A percentile compares a stretch with the other conserved stretches of the same genome.
Evolutionary conservation across 495 filamentous ascomycete genomes (phyloP).

Genomic region (Tetracladium marchalianum): DNA sequence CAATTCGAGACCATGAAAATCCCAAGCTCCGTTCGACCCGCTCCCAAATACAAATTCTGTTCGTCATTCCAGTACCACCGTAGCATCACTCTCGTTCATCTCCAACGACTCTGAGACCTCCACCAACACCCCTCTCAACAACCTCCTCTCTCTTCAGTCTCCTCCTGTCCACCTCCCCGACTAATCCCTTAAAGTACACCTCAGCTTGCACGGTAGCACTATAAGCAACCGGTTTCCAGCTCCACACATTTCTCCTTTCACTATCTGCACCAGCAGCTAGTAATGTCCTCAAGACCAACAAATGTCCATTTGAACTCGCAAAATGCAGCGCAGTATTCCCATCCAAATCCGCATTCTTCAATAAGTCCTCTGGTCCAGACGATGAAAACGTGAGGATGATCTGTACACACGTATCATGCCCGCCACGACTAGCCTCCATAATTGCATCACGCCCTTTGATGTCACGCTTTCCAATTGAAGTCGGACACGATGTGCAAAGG

Average conservation of each 20-base stretch:
- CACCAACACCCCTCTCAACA: conserved; percentile 23
- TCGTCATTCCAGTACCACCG: background rate
- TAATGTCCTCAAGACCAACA: conserved; percentile 62
- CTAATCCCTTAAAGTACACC: conserved; percentile 32
- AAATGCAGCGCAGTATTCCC: conserved; percentile 76
- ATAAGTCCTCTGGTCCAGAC: conserved; percentile 25
- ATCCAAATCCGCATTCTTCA: conserved; percentile 42
- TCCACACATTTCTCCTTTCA: conserved; percentile 53
- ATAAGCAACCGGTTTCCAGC: conserved; percentile 65
- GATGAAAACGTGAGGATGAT: conserved; percentile 47
- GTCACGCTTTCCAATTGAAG: conserved; percentile 41
- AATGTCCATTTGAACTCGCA: conserved; percentile 53
- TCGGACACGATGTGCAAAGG: conserved; percentile 33
- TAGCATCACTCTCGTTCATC: background rate
- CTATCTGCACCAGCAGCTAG: conserved; percentile 59
- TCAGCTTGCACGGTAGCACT: conserved; percentile 64
- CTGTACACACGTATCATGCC: conserved; percentile 49
- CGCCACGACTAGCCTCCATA: conserved; percentile 43
- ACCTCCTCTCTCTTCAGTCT: conserved; percentile 16
- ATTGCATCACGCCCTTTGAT: conserved; percentile 46
- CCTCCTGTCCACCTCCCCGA: conserved; percentile 24
- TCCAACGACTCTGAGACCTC: conserved; percentile 7
- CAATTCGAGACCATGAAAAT: too few species aligned
- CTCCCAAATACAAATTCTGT: too few species aligned
- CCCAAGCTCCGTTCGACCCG: too few species aligned